Evolutionary conservation across 306 rosid genomes (phyloP), one percentile per base, ranked within the genome.

Genomic region (Lagenaria siceraria): DNA sequence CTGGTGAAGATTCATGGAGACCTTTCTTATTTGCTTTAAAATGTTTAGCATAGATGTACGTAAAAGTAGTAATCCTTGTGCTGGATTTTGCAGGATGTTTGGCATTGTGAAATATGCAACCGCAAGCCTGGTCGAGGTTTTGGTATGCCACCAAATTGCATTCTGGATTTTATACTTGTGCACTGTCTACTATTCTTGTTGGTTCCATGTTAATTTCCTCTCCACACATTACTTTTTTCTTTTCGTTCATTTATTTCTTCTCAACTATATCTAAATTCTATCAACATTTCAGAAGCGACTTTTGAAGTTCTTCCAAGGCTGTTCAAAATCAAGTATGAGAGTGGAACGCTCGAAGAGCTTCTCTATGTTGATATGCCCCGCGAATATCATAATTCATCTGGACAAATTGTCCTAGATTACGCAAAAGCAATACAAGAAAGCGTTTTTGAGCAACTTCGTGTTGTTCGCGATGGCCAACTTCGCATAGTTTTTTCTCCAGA

Each of bases 331-430:
- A 94, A 94, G 91, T 94, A 94, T 76, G 97, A 91, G 82, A 94
- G 98, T 82, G 98, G 98, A 78, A 94, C 98, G 64, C 80, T 94
- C 81, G 98, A 94, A 88, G 98, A 94, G 78, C 97, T 94, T 52
- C 93, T 94, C 56, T 94, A 91, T 81, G 85, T 94, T 90, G 98
- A 94, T 88, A 94, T 94, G 98, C 98, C 98, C 18, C 90, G 97
- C 3, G 98, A 94, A 81, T 94, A 94, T 85, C 93, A 85, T 46
- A 94, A 91, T 84, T 83, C 98, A 42, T 86, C 98, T 72, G 97
- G 98, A 80, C 98, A 94, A 85, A 94, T 94, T 80, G 98, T 94
- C 75, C 86, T 94, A 75, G 96, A 94, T 77, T 94, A 94, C 77
- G 97, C 97, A 52, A 94, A 94, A 79, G 98, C 98, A 64, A 91